phyloP scores from a whole-genome alignment of 305 asterid species.

The Fraxinus paxiana region DNA sequence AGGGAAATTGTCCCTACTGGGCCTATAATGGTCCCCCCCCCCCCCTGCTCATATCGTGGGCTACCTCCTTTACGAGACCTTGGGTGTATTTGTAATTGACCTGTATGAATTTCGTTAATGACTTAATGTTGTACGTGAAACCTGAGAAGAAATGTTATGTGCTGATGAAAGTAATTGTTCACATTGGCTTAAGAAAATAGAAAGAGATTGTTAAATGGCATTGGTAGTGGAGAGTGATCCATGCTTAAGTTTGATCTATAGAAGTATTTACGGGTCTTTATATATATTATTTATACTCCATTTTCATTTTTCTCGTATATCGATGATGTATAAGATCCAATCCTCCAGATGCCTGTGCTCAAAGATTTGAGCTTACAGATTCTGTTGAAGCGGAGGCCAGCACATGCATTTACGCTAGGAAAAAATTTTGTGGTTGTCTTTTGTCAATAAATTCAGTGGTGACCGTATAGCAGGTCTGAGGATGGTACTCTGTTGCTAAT shows the following conservation, averaged over 20 bases:
- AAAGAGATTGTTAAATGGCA: neutral
- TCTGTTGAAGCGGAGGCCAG: conserved; percentile 10
- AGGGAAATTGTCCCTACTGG: too few species aligned
- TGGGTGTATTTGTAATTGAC: neutral
- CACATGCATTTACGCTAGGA: neutral
- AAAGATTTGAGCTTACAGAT: conserved; percentile 10
- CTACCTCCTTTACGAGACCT: neutral
- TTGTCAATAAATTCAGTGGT: neutral
- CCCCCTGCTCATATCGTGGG: neutral
- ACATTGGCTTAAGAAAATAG: neutral
- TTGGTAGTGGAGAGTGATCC: neutral
- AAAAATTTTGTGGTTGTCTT: neutral
- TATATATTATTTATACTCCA: neutral
- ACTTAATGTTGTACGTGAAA: neutral
- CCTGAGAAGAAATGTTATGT: neutral
- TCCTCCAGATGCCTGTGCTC: conserved; percentile 5
- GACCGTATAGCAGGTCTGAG: neutral
- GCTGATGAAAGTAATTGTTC: neutral
- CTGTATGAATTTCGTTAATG: neutral
- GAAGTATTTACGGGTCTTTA: neutral
- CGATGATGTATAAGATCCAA: neutral
- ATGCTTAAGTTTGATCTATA: neutral
- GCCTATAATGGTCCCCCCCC: too few species aligned
- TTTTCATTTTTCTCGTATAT: neutral
- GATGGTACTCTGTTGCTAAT: neutral